These are phyloP conservation scores for Bryum argenteum DNA, from an alignment of 225 moss, liverwort and hornwort species.

Conservation along the genomic window DNA sequence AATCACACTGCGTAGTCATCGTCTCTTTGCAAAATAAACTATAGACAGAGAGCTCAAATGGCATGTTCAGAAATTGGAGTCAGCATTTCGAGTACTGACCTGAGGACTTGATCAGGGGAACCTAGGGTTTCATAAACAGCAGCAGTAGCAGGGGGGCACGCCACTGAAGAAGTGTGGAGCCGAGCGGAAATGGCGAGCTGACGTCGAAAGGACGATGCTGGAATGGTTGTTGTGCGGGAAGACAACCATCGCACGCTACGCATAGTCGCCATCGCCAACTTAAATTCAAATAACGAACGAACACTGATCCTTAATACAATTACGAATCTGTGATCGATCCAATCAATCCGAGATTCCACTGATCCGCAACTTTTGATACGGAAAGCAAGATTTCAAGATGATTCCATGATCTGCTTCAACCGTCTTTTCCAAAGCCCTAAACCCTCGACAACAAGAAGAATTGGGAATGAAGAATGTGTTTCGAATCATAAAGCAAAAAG, in stretches of 20 bases:
- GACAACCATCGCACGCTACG: slow-evolving; percentile 37
- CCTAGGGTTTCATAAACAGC: slow-evolving; percentile 75
- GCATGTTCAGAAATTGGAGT: not conserved
- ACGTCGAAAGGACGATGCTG: slow-evolving; percentile 18
- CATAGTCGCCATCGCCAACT: slow-evolving; percentile 37
- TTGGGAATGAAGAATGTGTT: too few relatives aligned
- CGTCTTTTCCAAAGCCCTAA: too few relatives aligned
- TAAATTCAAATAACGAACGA: not conserved
- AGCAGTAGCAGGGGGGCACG: slow-evolving; percentile 75
- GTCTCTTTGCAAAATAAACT: not conserved
- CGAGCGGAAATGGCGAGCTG: slow-evolving; percentile 12
- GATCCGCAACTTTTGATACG: too few relatives aligned
- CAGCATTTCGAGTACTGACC: slow-evolving; percentile 44
- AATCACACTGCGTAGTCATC: not conserved
- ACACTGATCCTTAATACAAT: not conserved
- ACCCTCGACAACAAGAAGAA: too few relatives aligned
- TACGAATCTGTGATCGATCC: not conserved
- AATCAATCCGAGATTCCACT: not conserved
- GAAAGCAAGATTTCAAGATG: not conserved
- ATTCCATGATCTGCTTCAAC: not conserved
- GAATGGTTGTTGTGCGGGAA: slow-evolving; percentile 23
- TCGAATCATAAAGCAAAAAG: too few relatives aligned
- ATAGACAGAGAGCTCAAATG: not conserved
- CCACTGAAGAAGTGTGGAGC: slow-evolving; percentile 46
- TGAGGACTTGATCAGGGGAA: slow-evolving; percentile 78